phyloP scores from a whole-genome alignment of 768 basidiomycete species.

The Boletellus emodensis region DNA sequence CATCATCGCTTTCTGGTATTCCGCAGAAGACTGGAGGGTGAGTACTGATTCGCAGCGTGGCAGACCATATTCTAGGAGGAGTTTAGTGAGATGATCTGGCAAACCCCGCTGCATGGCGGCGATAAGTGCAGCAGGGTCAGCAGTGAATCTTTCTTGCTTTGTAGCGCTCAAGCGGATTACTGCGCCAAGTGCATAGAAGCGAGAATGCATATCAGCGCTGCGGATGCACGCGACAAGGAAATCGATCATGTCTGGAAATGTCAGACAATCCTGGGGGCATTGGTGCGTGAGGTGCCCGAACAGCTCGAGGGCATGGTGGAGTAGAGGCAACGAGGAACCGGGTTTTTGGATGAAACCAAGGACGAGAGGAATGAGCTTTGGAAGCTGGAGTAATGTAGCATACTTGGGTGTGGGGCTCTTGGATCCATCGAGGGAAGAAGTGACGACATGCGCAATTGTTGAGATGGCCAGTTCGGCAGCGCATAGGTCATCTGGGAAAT shows the following conservation, averaged over 20 bases:
- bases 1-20: constrained; percentile 55
- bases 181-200: no score
- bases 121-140: constrained; percentile 49
- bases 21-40: constrained; percentile 35
- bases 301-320: constrained; percentile 49
- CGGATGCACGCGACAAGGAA: constrained; percentile 50
- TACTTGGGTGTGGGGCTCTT: constrained; percentile 32
- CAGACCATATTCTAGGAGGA: constrained; percentile 47
- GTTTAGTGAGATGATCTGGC: constrained; percentile 42
- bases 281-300: constrained; percentile 41
- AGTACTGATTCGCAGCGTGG: constrained; percentile 43
- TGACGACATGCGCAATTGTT: constrained; percentile 48
- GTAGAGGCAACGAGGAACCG: constrained; percentile 35
- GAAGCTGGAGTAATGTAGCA: constrained; percentile 39
- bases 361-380: constrained; percentile 39
- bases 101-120: constrained; percentile 41
- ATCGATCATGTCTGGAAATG: constrained; percentile 39
- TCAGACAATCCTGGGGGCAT: constrained; percentile 40
- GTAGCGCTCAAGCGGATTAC: constrained; percentile 47
- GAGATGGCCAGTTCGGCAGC: constrained; percentile 47
- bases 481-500: constrained; percentile 45
- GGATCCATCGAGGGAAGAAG: constrained; percentile 38
- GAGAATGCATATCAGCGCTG: constrained; percentile 49
- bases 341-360: constrained; percentile 43
- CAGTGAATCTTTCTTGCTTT: constrained; percentile 37